Evolutionary conservation across 441 rosid genomes (phyloP), one percentile per base, ranked within the genome.

Genomic region (Erodium texanum): DNA sequence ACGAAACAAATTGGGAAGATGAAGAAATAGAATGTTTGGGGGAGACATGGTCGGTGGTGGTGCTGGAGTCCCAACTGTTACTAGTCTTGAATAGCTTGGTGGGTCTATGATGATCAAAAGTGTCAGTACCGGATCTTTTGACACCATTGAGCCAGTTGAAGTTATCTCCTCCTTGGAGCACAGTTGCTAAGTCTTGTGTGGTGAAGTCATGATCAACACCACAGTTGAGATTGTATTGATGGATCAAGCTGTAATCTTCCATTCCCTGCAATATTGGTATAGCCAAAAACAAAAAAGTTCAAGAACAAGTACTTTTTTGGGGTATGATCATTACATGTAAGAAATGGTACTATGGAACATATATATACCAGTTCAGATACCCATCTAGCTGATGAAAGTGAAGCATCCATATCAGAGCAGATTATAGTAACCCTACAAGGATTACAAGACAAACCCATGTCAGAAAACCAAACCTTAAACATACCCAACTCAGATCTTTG

Each of bases 371-470:
- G 59, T 52, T 52, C 59, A 52, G 59, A 52, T 52, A 18, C 59
- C 59, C 59, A 52, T 52, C 59, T 52, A n/a, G 59, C 59, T 52
- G 59, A 52, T 52, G 59, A 52, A 14, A 48, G 48, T 45, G 52
- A 11, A 45, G 52, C 59, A 16, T 52, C 59, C 59, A 52, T n/a
- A n/a, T n/a, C n/a, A n/a, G n/a, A n/a, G n/a, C n/a, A n/a, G n/a
- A n/a, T 52, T 52, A 52, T 14, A 12, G 52, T 45, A 16, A 45
- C 52, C 52, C 52, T 45, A 45, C 16, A 45, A 45, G 15, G 16
- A 45, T 11, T 11, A 15, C 52, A 45, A 45, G 52, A 45, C 16
- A 45, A 45, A 45, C 52, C 52, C 52, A 45, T 45, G 52, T 45
- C 52, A 45, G 52, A 45, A 45, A 45, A 45, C 52, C 3, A 12